Evolutionary conservation across 2,329 filamentous ascomycete species (phyloP).

Genomic region (Celoporthe dispersa): DNA sequence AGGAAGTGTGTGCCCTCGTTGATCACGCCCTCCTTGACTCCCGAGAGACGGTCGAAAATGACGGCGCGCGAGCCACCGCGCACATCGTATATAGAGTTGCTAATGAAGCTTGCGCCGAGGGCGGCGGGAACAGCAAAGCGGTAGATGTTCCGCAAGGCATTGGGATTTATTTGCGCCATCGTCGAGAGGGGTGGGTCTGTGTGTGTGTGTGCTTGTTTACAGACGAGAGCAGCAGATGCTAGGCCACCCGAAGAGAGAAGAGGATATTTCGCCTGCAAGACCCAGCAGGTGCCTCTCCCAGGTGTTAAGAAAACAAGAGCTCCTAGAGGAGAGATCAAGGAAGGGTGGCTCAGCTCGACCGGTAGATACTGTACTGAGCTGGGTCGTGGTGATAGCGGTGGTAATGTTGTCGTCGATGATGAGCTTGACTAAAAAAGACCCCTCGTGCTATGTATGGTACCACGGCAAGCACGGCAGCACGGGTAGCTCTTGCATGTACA

Average conservation of each 20-base stretch:
- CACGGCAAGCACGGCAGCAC: neutral
- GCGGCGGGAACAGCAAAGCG: conserved; percentile 74
- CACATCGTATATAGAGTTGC: conserved; percentile 93
- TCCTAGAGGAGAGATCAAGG: neutral
- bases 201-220: neutral
- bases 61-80: conserved; percentile 92
- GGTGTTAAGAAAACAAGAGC: neutral
- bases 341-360: neutral
- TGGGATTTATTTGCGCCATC: conserved; percentile 52
- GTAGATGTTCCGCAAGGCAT: conserved; percentile 51
- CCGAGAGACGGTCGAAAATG: conserved; percentile 93
- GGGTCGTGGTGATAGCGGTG: neutral
- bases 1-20: conserved; percentile 98
- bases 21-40: conserved; percentile 90
- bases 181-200: conserved; percentile 28
- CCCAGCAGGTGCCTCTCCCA: neutral
- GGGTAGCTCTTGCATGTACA: neutral
- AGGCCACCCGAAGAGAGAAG: neutral
- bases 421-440: neutral
- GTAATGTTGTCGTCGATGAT: too few relatives aligned
- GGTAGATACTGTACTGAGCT: neutral
- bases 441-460: neutral
- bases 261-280: neutral
- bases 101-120: conserved; percentile 67
- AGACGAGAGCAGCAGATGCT: neutral